Conservation (phyloP, 163 green algal species). For the Scenedesmus sp. region DNA sequence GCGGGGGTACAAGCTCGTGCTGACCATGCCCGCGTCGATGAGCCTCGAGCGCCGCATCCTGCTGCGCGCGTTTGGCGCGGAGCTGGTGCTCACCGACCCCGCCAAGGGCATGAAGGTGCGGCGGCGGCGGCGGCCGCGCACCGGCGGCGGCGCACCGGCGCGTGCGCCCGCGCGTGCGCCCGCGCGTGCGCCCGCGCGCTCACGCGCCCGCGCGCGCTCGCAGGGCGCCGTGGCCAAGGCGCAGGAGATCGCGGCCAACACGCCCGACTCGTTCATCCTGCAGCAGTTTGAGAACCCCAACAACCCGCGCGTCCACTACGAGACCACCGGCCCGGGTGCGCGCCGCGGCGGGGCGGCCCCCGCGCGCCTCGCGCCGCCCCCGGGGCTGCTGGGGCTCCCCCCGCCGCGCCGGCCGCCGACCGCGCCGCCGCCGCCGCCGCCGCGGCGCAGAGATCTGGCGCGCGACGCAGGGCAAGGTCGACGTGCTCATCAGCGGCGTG, state of each 20-base stretch:
- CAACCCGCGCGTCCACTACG: constrained; percentile 87
- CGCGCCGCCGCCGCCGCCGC: too few relatives aligned
- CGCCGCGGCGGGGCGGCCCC: too few relatives aligned
- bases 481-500: constrained; percentile 74
- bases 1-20: constrained; percentile 94
- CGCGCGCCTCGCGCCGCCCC: too few relatives aligned
- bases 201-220: too few relatives aligned
- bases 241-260: constrained; percentile 92
- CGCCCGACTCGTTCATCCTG: constrained; percentile 89
- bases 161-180: too few relatives aligned
- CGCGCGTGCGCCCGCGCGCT: too few relatives aligned
- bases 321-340: constrained; percentile 93
- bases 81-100: constrained; percentile 94
- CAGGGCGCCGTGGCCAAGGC: constrained; percentile 95
- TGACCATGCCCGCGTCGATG: constrained; percentile 98
- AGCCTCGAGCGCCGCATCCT: constrained; percentile 94
- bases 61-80: constrained; percentile 93
- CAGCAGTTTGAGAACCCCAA: constrained; percentile 98
- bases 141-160: too few relatives aligned
- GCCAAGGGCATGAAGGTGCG: constrained; percentile 70
- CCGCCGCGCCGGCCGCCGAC: too few relatives aligned
- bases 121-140: too few relatives aligned
- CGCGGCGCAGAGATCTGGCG: constrained; percentile 99
- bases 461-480: constrained; percentile 86
- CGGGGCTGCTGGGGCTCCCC: too few relatives aligned